Conservation (phyloP, 331 rosid species). For the Malus hybrid region DNA sequence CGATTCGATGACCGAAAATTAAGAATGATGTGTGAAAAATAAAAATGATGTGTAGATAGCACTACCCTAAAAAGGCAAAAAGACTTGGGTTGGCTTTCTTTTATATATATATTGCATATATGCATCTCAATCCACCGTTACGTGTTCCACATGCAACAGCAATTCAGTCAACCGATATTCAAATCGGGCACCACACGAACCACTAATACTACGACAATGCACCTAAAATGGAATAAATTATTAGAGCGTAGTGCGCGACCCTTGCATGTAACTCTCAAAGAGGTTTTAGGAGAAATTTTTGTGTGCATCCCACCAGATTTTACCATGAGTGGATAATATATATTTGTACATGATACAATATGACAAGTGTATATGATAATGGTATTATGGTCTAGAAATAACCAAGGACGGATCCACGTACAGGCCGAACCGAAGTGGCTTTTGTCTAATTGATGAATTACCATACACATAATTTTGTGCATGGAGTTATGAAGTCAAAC, state of each 20-base stretch:
- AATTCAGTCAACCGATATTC: no score
- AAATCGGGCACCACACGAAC: neutral
- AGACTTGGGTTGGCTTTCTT: neutral
- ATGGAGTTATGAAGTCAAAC: no score
- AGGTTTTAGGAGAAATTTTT: neutral
- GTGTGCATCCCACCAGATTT: neutral
- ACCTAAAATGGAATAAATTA: neutral
- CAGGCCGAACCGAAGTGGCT: neutral
- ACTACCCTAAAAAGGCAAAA: no score
- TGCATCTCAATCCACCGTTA: neutral
- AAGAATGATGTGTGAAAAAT: no score
- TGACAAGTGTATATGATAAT: no score
- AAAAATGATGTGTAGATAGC: no score
- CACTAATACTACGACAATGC: neutral
- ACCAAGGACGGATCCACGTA: no score
- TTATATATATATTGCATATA: neutral
- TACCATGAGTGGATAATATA: no score
- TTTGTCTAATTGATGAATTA: no score
- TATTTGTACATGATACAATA: no score
- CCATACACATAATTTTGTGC: no score
- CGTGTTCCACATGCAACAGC: neutral
- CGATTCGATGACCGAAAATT: fast-evolving
- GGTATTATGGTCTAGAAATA: no score
- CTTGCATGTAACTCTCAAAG: neutral
- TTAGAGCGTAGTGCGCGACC: neutral